A percentile compares a stretch with the other conserved stretches of the same genome.
Conservation (phyloP, 2,329 filamentous ascomycete genomes). For the Pseudocercospora fijiensis region DNA sequence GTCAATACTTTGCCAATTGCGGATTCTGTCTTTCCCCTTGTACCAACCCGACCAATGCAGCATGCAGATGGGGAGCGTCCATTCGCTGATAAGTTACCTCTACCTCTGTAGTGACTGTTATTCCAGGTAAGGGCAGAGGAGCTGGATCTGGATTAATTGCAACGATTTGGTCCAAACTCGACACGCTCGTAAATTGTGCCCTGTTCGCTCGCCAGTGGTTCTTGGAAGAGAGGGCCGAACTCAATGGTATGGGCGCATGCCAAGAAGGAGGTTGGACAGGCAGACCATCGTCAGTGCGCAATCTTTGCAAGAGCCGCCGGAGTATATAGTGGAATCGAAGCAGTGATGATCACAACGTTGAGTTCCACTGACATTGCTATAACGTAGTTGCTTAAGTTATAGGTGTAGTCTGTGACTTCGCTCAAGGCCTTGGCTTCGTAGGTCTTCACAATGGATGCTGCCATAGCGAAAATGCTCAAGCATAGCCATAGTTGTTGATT, state of each 20-base stretch:
- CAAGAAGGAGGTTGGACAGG: slow-evolving; percentile 5
- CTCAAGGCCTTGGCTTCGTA: slow-evolving; percentile 32
- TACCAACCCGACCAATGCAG: slow-evolving; percentile 34
- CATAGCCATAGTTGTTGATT: no score
- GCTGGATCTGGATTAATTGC: slow-evolving; percentile 7
- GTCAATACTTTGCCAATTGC: slow-evolving; percentile 17
- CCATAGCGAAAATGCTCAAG: slow-evolving; percentile 29
- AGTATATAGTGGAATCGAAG: slow-evolving; percentile 35
- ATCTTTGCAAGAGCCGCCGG: slow-evolving; percentile 19
- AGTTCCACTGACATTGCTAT: slow-evolving; percentile 36
- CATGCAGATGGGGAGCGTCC: slow-evolving; percentile 33
- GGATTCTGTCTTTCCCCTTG: slow-evolving; percentile 29
- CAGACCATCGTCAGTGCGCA: slow-evolving; percentile 5
- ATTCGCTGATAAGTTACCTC: slow-evolving; percentile 19
- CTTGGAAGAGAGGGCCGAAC: slow-evolving; percentile 18
- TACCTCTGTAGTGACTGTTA: slow-evolving; percentile 23
- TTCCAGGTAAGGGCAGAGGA: slow-evolving; percentile 1
- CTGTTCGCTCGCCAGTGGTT: slow-evolving; percentile 13
- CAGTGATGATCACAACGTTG: slow-evolving; percentile 39
- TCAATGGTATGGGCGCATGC: slow-evolving; percentile 15
- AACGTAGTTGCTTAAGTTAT: slow-evolving; percentile 31
- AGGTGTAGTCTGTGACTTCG: slow-evolving; percentile 34
- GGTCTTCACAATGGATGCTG: slow-evolving; percentile 36
- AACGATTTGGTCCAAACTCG: slow-evolving; percentile 21
- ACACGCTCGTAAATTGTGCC: slow-evolving; percentile 11